Conservation (phyloP, 148 eudicot genomes). For the Rhododendron molle region DNA sequence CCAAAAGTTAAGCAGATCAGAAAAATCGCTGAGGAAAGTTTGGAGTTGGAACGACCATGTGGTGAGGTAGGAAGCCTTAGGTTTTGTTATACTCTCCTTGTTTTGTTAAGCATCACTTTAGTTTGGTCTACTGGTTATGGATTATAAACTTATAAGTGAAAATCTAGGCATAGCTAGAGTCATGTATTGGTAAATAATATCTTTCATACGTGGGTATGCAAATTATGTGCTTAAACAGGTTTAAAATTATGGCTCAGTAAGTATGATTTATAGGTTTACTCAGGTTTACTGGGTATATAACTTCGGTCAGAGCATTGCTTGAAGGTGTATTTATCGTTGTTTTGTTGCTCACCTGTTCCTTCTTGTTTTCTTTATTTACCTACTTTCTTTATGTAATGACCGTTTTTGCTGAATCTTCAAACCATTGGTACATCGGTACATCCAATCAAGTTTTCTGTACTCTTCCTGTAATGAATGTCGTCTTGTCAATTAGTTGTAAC, state of each 20-base stretch:
- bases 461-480: background rate
- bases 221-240: background rate
- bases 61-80: constrained; percentile 35
- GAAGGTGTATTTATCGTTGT: background rate
- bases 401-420: background rate
- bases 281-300: background rate
- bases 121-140: background rate
- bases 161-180: background rate
- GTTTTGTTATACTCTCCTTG: background rate
- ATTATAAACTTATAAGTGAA: background rate
- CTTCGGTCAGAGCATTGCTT: background rate
- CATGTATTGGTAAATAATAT: background rate
- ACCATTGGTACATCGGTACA: background rate
- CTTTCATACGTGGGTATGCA: background rate
- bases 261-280: background rate
- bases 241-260: background rate
- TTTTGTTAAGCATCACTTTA: background rate
- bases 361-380: background rate
- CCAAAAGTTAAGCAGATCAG: constrained; percentile 33
- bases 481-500: background rate
- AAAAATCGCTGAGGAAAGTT: constrained; percentile 43
- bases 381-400: background rate
- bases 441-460: background rate
- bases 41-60: constrained; percentile 67
- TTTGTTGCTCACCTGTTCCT: background rate